Base-by-base conservation (phyloP, 495 filamentous ascomycete genomes). In the Penicillium robsamsonii region DNA sequence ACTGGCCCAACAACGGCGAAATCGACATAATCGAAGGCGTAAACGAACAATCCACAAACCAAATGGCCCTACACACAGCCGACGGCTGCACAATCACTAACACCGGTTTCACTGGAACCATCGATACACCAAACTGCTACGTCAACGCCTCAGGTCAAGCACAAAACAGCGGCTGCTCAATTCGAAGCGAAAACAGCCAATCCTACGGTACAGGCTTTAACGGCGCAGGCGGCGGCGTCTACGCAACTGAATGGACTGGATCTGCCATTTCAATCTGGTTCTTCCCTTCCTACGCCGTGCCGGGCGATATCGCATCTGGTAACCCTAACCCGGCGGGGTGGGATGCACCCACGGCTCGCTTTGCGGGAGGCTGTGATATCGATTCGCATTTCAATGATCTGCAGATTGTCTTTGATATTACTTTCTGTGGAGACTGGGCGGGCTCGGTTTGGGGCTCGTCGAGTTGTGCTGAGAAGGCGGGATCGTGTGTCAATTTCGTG, bases 11-110 rank as follows among this genome's bases (percentile, higher is more conserved):
- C n/a, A 75, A 83, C 59, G 87, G 87, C 53, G 86, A 90, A 65
- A 85, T 89, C 61, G 87, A 90, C 55, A 79, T 91, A 45, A 86
- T 92, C 71, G 87, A 91, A 68, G 82, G 85, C 38, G 84, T 85
- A 48, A 87, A 88, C 74, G 63, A 70, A 25, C 66, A 74, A 13
- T 61, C 71, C 33, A 69, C 70, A 29, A 87, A 88, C 68, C 73
- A 79, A 35, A 84, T 89, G 77, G 81, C 85, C 40, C 76, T 89
- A 5, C 87, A 90, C 75, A 89, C 86, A 35, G 76, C 74, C 45
- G 61, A 75, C 10, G 78, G 75, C 45, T 91, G 87, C 75, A 68
- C 68, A 27, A 83, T 88, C 73, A 52, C 60, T 20, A 63, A 72
- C 56, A 68, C 69, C 7, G 83, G 81, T 46, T 71, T 78, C 48